Base-by-base conservation (phyloP, 1,139 yeast genomes). In the Kodamaea sp. region DNA sequence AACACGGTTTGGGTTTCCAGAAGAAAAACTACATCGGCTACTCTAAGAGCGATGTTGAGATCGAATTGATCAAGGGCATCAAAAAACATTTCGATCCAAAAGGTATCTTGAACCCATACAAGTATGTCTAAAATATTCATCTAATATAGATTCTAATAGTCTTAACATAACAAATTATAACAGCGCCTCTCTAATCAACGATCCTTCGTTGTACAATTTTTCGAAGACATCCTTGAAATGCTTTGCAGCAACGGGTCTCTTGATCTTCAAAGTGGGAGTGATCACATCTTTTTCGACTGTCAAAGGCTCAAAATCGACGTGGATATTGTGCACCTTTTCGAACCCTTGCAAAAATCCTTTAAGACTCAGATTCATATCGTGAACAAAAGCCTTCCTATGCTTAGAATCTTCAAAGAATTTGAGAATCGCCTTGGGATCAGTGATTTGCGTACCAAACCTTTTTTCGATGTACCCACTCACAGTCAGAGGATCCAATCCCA, bases 1-100 rank as follows among this genome's bases (percentile, higher is more conserved):
- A 92, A 61, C 98, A 92, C 59, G 98, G 98, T 4, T 72, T 92
- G 42, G 98, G 98, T 1, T 86, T 92, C 76, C 96, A 90, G 55
- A 92, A 92, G 82, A 86, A 84, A 50, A 83, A 85, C 55, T 92
- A 85, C 59, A 75, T 90, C 47, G 83, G 83, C 8, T 90, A 90
- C 66, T 77, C 95, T 43, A 90, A 89, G 70, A 77, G 78, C 46
- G 78, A 73, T 6, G 65, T 66, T 31, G 89, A 87, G 59, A 76
- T 92, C 42, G 58, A 67, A 28, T 59, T 87, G 66, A 89, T 92
- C 73, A 83, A 83, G 55, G 78, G 77, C 26, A 64, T 90, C 50
- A 90, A 90, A 64, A 51, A 69, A n/a, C 80, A 77, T 47, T 89
- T 79, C 55, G 97, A 90, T 68, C 97, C 97, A 44, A 83, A 87